Conservation (phyloP, 352 stramenopile genomes). For the Elongisporangium prolatum region DNA sequence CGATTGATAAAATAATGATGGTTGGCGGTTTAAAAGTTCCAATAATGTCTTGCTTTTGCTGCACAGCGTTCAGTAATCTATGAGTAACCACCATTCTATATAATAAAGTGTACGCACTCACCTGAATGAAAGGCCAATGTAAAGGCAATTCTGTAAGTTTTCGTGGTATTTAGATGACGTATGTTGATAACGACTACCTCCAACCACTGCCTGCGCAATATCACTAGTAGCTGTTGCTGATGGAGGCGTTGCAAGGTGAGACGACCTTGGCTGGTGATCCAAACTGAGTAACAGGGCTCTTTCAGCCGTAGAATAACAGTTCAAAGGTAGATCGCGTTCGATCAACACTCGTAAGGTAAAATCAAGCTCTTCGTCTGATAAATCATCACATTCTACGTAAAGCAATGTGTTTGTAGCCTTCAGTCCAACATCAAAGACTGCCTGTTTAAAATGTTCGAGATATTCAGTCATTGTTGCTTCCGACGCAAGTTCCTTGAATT, state of each 20-base stretch:
- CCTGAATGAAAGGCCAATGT: conserved; percentile 49
- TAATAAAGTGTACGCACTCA: conserved; percentile 11
- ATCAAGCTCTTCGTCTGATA: conserved; percentile 24
- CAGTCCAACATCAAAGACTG: conserved; percentile 41
- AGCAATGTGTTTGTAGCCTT: conserved; percentile 46
- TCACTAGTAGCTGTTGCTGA: background rate
- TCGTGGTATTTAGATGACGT: conserved; percentile 33
- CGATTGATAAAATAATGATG: background rate
- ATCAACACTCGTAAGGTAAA: conserved; percentile 37
- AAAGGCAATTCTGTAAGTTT: conserved; percentile 48
- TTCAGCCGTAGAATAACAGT: conserved; percentile 45
- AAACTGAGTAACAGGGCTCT: conserved; percentile 40
- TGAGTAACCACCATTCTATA: no score
- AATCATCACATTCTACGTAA: conserved; percentile 51
- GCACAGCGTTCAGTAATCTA: no score
- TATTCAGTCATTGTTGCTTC: conserved; percentile 28
- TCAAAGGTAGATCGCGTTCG: conserved; percentile 32
- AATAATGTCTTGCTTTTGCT: background rate
- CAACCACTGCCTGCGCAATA: background rate
- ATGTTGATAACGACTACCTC: conserved; percentile 6
- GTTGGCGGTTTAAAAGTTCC: background rate
- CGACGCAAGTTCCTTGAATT: conserved; percentile 38
- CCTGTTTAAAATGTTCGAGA: conserved; percentile 37
- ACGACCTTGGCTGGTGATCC: conserved; percentile 25
- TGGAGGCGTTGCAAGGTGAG: conserved; percentile 1